phyloP scores from a whole-genome alignment of 345 rosid genomes.

The Brassica napus region DNA sequence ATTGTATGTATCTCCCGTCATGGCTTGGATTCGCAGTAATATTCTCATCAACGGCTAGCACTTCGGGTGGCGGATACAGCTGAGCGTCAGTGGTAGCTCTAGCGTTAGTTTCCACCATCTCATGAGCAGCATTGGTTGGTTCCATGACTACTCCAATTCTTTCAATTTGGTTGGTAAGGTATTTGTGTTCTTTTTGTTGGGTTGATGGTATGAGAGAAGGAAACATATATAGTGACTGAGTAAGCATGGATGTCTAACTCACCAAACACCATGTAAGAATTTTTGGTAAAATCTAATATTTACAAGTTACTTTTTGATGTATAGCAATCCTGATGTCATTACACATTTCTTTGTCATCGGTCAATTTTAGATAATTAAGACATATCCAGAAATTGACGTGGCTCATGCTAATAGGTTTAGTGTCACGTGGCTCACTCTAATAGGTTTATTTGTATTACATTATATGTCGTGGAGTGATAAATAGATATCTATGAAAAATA shows the following conservation, averaged over 20 bases:
- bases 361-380: neutral
- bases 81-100: neutral
- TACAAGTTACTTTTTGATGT: too few species aligned
- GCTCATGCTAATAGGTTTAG: neutral
- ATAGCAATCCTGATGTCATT: too few species aligned
- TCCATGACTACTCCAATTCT: neutral
- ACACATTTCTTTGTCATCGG: too few species aligned
- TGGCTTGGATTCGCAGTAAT: constrained; percentile 64
- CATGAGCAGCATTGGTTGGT: neutral
- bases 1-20: constrained; percentile 70
- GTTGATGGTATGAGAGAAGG: neutral
- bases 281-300: too few species aligned
- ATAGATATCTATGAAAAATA: neutral
- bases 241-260: neutral
- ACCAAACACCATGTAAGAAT: too few species aligned
- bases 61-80: neutral
- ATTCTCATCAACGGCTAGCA: constrained; percentile 45
- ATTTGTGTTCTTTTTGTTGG: neutral
- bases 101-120: neutral
- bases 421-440: neutral
- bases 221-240: constrained; percentile 1
- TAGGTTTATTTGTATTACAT: neutral
- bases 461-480: neutral
- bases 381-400: neutral
- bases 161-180: neutral